Evolutionary conservation across 768 basidiomycete genomes (phyloP).

Genomic region (Galerina sulciceps): DNA sequence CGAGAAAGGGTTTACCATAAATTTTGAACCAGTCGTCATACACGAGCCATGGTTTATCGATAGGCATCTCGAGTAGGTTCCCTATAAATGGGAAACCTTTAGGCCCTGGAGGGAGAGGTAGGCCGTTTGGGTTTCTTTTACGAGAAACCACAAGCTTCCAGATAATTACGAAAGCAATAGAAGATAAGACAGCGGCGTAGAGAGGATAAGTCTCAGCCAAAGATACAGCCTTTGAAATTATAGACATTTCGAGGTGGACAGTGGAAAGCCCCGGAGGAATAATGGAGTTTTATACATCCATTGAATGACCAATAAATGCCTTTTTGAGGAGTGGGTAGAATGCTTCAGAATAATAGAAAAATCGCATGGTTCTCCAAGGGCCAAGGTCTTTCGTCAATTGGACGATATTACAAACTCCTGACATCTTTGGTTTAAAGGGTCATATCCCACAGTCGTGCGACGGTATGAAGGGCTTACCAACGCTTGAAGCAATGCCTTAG

Average conservation of each 20-base stretch:
- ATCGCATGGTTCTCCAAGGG: neutral
- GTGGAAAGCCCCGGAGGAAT: too few species aligned
- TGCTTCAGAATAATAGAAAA: neutral
- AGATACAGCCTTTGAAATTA: neutral
- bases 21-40: constrained; percentile 34
- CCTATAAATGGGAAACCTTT: constrained; percentile 33
- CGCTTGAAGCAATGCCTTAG: neutral
- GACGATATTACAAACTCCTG: neutral
- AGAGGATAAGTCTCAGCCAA: neutral
- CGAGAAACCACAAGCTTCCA: neutral
- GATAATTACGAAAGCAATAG: neutral
- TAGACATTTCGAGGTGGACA: neutral
- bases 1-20: constrained; percentile 27
- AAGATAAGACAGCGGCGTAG: neutral
- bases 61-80: constrained; percentile 30
- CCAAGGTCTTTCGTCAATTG: neutral
- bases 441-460: constrained; percentile 1
- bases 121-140: constrained; percentile 10
- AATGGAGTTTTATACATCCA: neutral
- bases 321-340: neutral
- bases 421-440: neutral
- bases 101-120: constrained; percentile 34
- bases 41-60: constrained; percentile 29
- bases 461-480: neutral
- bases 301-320: neutral